Base-by-base conservation (phyloP, 495 filamentous ascomycete species). In the Aspergillus taichungensis region DNA sequence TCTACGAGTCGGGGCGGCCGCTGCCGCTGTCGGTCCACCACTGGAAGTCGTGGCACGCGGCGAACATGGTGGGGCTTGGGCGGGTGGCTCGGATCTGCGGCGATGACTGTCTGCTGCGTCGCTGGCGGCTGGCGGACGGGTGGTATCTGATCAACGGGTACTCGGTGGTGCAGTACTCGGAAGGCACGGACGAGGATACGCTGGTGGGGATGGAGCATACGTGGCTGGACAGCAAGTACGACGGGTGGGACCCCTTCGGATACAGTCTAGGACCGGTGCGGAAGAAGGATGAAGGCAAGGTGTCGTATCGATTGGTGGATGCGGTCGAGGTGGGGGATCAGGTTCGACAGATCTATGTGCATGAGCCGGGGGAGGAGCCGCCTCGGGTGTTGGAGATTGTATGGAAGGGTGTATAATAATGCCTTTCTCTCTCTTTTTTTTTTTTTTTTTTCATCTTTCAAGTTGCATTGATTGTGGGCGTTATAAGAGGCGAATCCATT, bases 11-110 rank as follows among this genome's bases (percentile, higher is more conserved):
- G 18, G 79, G 76, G 9, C 61, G 67, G 7, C 62, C 66, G 30
- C 48, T 58, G 0, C 71, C 76, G 3, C 69, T 81, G 6, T 68
- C 71, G 8, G 64, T 83, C 28, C 78, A 81, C 56, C 76, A 80
- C 56, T 81, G 73, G 69, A 75, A 76, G 39, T 73, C 67, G 1
- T 73, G 70, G 69, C 76, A 76, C 66, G 62, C 74, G 18, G 63
- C 68, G 28, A 62, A 72, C 42, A 68, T 80, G 59, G 60, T 68
- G n/a, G 65, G 66, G 12, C 64, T 72, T 28, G 60, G 66, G 27
- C 66, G 71, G 37, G 65, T 79, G 6, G 60, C 75, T 8, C 64
- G 68, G 30, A 58, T 75, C 8, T 82, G 77, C 51, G 77, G 76
- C 13, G 71, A 76, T 28, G 59, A 57, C 28, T 80, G 75, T 46